A percentile compares a stretch with the other conserved stretches of the same genome.
phyloP scores from a whole-genome alignment of 2,329 filamentous ascomycete species.

The Paracoccidioides lutzii region DNA sequence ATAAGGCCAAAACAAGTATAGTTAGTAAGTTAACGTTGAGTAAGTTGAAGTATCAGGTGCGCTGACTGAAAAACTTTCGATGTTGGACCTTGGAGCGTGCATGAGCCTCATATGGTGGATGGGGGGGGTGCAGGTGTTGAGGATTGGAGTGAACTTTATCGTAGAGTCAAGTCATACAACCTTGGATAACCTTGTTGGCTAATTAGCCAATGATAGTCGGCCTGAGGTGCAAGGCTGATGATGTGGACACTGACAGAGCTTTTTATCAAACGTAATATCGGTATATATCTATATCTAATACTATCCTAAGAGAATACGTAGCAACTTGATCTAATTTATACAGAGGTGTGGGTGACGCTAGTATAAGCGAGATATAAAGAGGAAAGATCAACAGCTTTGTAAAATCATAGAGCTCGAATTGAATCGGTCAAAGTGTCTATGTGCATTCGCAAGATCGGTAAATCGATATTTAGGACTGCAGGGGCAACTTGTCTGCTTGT shows the following conservation, averaged over 20 bases:
- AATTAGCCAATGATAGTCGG: not conserved
- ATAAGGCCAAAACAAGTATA: not conserved
- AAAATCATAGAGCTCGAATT: no score
- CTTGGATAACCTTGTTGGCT: not conserved
- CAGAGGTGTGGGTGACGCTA: no score
- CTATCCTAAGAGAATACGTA: no score
- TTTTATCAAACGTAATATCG: no score
- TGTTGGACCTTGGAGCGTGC: no score
- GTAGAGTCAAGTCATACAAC: no score
- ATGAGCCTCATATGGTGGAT: not conserved
- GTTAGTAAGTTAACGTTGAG: not conserved
- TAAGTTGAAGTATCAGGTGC: not conserved
- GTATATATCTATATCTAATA: no score
- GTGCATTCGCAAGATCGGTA: not conserved
- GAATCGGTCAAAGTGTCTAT: not conserved
- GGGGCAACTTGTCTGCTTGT: not conserved
- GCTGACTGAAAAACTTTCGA: no score
- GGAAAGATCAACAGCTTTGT: no score
- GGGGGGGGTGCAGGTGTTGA: no score
- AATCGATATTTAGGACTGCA: not conserved
- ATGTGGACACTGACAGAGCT: not conserved
- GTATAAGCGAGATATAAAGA: no score
- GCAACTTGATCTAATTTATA: no score
- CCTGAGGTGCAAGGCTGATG: not conserved
- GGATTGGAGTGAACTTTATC: not conserved